Evolutionary conservation across 1,139 yeast genomes (phyloP), one percentile per base, ranked within the genome.

Genomic region (Yamadazyma conglobata): DNA sequence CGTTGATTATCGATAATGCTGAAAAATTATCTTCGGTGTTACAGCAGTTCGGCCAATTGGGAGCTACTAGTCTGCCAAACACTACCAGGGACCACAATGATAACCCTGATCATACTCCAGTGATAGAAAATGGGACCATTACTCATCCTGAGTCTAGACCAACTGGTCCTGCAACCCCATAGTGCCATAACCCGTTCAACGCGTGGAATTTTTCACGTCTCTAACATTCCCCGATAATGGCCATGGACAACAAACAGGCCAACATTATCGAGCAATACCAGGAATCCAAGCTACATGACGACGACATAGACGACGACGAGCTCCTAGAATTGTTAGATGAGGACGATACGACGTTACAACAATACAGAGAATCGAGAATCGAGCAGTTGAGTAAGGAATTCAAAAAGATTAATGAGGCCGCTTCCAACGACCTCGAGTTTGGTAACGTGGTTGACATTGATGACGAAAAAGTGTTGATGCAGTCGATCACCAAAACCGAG

Each of bases 381-480:
- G 67, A 69, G 32, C 65, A 77, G 52, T 47, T 73, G 53, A 39
- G 62, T 37, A 41, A 67, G 48, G 73, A 72, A 52, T 52, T 71
- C 55, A 52, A 60, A 47, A 44, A 51, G 35, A 46, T 73, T 55
- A 58, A 65, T 28, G 44, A 50, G 18, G 64, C 64, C 15, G 40
- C 40, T 7, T 28, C 47, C 2, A 44, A 61, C 3, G 56, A 55
- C 18, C n/a, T 21, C 4, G 30, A 28, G 11, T 31, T 35, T 13
- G 64, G 58, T 5, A 68, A 63, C 3, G 53, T 77, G 14, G 52
- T 52, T 25, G 57, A 55, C 4, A 40, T 74, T 11, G 46, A 49
- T 0, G 62, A 64, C 18, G 94, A 84, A 49, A 73, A 74, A 37
- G 68, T 66, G 25, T 58, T 83, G 16, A 70, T 85, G 60, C 67